Base-by-base conservation (phyloP, 2,329 filamentous ascomycete species). In the Phialemonium atrogriseum region DNA sequence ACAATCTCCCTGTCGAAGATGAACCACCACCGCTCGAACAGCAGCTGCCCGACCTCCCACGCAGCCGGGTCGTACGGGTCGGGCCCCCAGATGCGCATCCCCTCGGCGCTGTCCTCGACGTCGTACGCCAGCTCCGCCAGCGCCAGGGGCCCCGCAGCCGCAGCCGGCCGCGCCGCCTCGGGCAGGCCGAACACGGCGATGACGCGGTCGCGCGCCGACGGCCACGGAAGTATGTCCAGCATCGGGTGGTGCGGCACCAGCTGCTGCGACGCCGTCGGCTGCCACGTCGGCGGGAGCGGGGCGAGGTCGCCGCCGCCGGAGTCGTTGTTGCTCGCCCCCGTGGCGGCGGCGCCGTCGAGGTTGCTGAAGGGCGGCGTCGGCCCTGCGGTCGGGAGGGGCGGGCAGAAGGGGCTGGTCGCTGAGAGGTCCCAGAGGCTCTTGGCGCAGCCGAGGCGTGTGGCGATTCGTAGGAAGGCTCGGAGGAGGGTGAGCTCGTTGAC, bases 11-110 rank as follows among this genome's bases (percentile, higher is more conserved):
- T 47, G 43, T 77, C 72, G 45, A 77, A 68, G 21, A 72, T 50
- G 51, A 73, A 77, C 70, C 70, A 78, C 73, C 73, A 77, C 24
- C 64, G 59, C 48, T 67, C 61, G 48, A 75, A 76, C 14, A 76
- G 50, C n/a, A 62, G 44, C 48, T 76, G 69, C 2, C 72, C 71
- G 10, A 77, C 59, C 47, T 78, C 73, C 71, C 72, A 78, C 18
- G 55, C 58, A 15, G 48, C 46, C 5, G 59, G 51, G 29, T 68
- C 58, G 38, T 64, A 68, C 13, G 68, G 64, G 38, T 73, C 66
- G 1, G 51, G 45, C 5, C 66, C 63, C 47, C 61, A 67, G 38
- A 77, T 59, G 10, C 64, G 48, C 31, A 67, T 43, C 1, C 72
- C 72, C 40, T 76, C 71, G 0, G 60, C 48, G 4, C 45, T 50